Percentiles rank a stretch among this genome's conserved stretches.
Conservation (phyloP, 371 early-diverging fungal genomes). For the Chytridium lagenaria region DNA sequence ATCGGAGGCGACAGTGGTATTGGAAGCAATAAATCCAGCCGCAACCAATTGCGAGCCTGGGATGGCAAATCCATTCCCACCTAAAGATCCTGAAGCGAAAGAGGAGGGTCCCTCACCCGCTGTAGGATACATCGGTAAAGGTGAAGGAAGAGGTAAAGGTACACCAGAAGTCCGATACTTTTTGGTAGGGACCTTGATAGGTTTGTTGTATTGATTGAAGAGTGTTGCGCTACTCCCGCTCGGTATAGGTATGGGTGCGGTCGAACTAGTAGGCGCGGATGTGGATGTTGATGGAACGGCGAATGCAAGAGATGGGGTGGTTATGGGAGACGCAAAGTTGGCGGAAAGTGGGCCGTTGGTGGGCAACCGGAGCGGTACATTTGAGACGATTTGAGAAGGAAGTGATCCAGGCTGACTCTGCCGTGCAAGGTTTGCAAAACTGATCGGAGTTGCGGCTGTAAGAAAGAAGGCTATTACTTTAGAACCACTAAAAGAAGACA, state of each 20-base stretch:
- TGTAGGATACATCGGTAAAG: background rate
- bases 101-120: background rate
- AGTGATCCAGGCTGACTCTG: background rate
- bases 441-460: background rate
- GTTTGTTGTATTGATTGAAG: slow-evolving; percentile 9
- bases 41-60: no score
- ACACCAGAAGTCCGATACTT: background rate
- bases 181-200: background rate
- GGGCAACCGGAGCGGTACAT: background rate
- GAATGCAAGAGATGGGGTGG: background rate
- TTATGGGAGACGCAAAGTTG: background rate
- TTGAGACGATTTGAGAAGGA: background rate
- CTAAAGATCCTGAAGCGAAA: background rate
- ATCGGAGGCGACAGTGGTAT: background rate
- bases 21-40: no score
- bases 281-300: background rate
- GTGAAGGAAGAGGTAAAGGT: background rate
- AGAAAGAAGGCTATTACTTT: background rate
- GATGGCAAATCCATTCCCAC: no score
- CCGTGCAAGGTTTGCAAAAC: slow-evolving; percentile 7
- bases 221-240: background rate
- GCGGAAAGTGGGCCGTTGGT: background rate
- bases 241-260: background rate
- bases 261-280: background rate
- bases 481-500: background rate